phyloP scores from a whole-genome alignment of 345 rosid genomes.

The Bruguiera gymnorhiza region DNA sequence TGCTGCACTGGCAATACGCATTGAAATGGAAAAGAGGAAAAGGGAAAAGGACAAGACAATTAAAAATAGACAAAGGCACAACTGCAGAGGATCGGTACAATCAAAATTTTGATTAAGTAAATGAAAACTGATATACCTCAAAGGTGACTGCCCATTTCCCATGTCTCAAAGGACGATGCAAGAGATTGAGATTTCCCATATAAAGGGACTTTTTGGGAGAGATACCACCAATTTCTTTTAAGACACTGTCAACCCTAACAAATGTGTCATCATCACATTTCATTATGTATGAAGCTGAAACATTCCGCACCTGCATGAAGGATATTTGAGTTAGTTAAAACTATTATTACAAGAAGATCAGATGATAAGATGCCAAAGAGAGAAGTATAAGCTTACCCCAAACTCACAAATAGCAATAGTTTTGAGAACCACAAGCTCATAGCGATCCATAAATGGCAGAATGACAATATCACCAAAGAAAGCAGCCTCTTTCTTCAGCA shows the following conservation, averaged over 20 bases:
- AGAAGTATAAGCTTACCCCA: conserved; percentile 61
- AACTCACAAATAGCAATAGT: conserved; percentile 91
- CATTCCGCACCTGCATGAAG: conserved; percentile 68
- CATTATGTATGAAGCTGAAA: conserved; percentile 76
- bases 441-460: conserved; percentile 94
- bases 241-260: conserved; percentile 69
- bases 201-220: conserved; percentile 65
- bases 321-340: background rate
- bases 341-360: too few relatives aligned
- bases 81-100: background rate
- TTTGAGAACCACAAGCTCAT: conserved; percentile 95
- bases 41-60: background rate
- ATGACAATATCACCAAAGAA: conserved; percentile 89
- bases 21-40: background rate
- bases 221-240: conserved; percentile 71
- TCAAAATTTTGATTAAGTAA: conserved; percentile 3
- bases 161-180: conserved; percentile 86
- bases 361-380: too few relatives aligned
- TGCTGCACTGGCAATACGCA: too few relatives aligned
- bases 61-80: background rate
- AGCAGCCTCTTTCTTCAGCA: conserved; percentile 87
- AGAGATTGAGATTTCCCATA: conserved; percentile 94
- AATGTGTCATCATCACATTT: conserved; percentile 98
- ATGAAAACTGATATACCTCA: conserved; percentile 50
- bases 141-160: conserved; percentile 97